Conservation (phyloP, 2,329 filamentous ascomycete species). For the Colletotrichum siamense region DNA sequence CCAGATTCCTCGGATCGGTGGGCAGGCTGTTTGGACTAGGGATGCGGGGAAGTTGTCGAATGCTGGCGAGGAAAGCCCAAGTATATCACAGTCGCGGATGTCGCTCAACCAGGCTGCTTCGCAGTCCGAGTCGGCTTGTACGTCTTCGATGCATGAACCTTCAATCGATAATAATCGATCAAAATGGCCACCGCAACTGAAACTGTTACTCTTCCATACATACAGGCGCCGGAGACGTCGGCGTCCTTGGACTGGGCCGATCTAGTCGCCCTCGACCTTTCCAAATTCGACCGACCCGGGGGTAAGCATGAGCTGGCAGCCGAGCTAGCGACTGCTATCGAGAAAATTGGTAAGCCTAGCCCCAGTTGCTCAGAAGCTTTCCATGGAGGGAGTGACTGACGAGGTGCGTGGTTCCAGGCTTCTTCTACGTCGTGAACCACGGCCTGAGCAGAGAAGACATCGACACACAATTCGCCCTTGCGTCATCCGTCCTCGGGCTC, state of each 20-base stretch:
- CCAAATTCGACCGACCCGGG: background rate
- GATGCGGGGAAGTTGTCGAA: background rate
- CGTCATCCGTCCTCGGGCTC: conserved; percentile 55
- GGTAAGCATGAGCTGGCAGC: background rate
- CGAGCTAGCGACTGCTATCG: background rate
- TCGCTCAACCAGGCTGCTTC: background rate
- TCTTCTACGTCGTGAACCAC: conserved; percentile 68
- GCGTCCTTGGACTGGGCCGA: background rate
- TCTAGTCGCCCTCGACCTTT: background rate
- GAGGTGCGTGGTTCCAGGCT: background rate
- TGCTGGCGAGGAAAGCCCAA: background rate
- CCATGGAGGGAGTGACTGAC: fast-evolving
- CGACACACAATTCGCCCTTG: conserved; percentile 64
- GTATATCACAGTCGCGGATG: background rate
- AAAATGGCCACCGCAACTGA: background rate
- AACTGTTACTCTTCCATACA: background rate
- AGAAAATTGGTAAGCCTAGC: background rate
- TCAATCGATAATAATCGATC: background rate
- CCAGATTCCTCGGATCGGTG: fast-evolving
- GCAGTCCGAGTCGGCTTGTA: background rate
- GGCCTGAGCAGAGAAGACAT: conserved; percentile 62
- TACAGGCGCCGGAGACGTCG: background rate
- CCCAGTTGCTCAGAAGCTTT: background rate
- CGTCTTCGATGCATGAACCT: fast-evolving
- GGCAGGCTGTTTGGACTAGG: too few relatives aligned